Base-by-base conservation (phyloP, 345 rosid species). In the Linum lewisii region DNA sequence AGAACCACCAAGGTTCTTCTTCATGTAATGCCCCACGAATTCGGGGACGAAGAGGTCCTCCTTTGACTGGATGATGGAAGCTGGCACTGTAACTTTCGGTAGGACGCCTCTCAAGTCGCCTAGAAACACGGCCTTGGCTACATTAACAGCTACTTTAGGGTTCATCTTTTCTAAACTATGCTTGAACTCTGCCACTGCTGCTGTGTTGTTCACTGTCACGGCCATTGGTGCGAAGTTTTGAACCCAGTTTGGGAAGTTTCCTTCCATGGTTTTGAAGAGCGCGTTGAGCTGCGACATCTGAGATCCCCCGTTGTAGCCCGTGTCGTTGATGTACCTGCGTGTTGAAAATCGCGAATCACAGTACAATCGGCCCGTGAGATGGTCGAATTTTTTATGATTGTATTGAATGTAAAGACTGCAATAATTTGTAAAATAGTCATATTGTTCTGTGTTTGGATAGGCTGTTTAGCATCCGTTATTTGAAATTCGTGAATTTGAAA, bases 281-380 rank as follows among this genome's bases (percentile, higher is more conserved):
- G 21, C 10, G 4, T 70, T 9, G 20, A 70, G 8, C 13, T 62
- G 24, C 38, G 69, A 5, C 54, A 25, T 47, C 3, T 60, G 20
- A 47, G 72, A 62, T 15, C 75, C 79, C 6, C 77, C 79, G 16
- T 23, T 1, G 63, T 78, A 75, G 13, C 69, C 73, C 22, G 34
- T 1, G 1, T 49, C 70, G 44, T 66, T 61, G 16, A 74, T 58
- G 69, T 71, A 77, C 73, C 78, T 77, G 22, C 61, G 4, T 8
- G 34, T n/a, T n/a, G n/a, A n/a, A n/a, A n/a, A n/a, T n/a, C n/a
- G n/a, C n/a, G 53, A 38, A 60, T 7, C 15, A 58, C 0, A 25
- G 18, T 11, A 3, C 47, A 42, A 42, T n/a, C n/a, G n/a, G n/a
- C n/a, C n/a, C n/a, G n/a, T n/a, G n/a, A n/a, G n/a, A n/a, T n/a